These are phyloP conservation scores for Isoetes engelmannii DNA, from an alignment of 83 land plant genomes.

Conservation along the genomic window DNA sequence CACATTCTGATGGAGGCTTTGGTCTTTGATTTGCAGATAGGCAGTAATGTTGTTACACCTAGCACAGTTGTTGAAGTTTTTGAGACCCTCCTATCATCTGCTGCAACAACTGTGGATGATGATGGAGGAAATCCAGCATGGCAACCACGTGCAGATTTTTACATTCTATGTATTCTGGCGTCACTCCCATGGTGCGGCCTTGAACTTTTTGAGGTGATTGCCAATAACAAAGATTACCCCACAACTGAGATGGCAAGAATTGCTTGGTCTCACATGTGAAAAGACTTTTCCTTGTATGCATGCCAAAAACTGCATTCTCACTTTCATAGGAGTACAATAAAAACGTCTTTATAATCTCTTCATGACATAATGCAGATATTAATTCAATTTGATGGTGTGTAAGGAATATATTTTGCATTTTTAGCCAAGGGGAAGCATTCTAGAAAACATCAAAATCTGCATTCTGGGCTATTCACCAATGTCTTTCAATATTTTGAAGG, in stretches of 20 bases:
- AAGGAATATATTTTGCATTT: neutral
- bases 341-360: neutral
- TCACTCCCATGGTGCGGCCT: slow-evolving; percentile 93
- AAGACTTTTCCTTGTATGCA: too few relatives aligned
- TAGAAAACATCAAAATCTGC: too few relatives aligned
- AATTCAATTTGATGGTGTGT: too few relatives aligned
- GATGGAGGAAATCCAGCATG: slow-evolving; percentile 93
- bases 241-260: too few relatives aligned
- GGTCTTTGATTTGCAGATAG: slow-evolving; percentile 42
- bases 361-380: too few relatives aligned
- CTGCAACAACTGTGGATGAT: slow-evolving; percentile 91
- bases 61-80: slow-evolving; percentile 68
- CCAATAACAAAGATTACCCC: too few relatives aligned
- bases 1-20: neutral
- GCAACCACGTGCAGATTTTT: slow-evolving; percentile 96
- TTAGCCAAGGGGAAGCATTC: neutral
- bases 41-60: slow-evolving; percentile 78
- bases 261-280: too few relatives aligned
- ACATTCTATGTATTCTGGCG: slow-evolving; percentile 79
- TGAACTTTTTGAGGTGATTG: slow-evolving; percentile 73
- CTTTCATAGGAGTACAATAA: too few relatives aligned
- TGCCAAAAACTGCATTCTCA: too few relatives aligned
- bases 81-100: slow-evolving; percentile 86
- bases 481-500: too few relatives aligned
- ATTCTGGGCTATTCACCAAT: too few relatives aligned